Conservation (phyloP, 345 rosid genomes). For the Citropsis articulata region DNA sequence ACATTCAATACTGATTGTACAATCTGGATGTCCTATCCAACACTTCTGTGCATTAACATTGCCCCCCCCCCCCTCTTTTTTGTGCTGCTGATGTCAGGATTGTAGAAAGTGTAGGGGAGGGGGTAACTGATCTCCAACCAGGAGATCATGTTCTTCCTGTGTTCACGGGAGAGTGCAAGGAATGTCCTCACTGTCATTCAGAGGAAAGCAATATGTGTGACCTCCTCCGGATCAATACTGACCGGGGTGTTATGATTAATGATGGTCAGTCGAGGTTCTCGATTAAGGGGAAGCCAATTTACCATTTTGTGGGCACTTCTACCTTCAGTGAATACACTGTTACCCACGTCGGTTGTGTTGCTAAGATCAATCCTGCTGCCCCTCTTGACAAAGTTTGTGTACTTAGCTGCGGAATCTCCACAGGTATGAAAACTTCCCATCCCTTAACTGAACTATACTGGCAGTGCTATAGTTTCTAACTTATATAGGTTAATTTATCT, state of each 20-base stretch:
- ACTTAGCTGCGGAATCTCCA: constrained; percentile 72
- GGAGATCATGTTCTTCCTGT: constrained; percentile 80
- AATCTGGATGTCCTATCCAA: neutral
- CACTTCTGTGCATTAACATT: neutral
- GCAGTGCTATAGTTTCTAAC: neutral
- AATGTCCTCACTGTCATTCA: constrained; percentile 65
- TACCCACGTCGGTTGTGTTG: constrained; percentile 64
- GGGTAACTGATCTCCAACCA: constrained; percentile 67
- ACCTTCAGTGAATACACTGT: constrained; percentile 87
- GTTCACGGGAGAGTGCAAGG: constrained; percentile 80
- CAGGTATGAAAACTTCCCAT: constrained; percentile 34
- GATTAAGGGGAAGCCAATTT: constrained; percentile 60
- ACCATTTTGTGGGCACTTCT: constrained; percentile 76
- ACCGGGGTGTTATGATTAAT: constrained; percentile 58
- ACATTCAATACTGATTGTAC: neutral
- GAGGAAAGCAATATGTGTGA: constrained; percentile 89
- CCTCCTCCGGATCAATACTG: constrained; percentile 77
- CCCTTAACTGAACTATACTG: neutral
- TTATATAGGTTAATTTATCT: neutral
- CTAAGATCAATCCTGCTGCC: constrained; percentile 73
- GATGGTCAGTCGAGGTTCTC: constrained; percentile 76
- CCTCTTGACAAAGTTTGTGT: constrained; percentile 84
- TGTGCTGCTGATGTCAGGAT: constrained; percentile 34
- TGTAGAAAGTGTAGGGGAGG: constrained; percentile 82
- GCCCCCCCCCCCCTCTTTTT: neutral